A percentile compares a stretch with the other conserved stretches of the same genome.
Evolutionary conservation across 495 filamentous ascomycete genomes (phyloP).

Genomic region (Arthonia radiata): DNA sequence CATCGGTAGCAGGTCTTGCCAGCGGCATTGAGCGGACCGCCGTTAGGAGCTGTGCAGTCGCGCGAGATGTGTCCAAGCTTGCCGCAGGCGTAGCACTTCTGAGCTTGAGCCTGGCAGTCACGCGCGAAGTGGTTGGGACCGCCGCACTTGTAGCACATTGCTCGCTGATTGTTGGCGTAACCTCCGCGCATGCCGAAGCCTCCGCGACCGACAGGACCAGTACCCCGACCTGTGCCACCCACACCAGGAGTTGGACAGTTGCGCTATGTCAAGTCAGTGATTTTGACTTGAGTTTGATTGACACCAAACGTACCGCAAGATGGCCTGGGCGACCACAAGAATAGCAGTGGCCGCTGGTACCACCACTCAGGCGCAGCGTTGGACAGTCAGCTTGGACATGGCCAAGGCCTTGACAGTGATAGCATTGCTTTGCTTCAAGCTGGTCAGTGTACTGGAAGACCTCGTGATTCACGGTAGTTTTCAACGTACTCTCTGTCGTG

Average conservation of each 20-base stretch:
- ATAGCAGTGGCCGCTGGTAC: constrained; percentile 73
- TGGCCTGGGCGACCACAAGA: constrained; percentile 84
- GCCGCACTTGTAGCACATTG: constrained; percentile 98
- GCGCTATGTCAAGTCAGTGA: constrained; percentile 25
- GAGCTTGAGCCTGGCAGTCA: constrained; percentile 96
- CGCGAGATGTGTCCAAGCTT: constrained; percentile 95
- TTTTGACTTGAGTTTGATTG: constrained; percentile 1
- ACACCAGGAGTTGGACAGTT: constrained; percentile 52
- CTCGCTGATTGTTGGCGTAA: constrained; percentile 35
- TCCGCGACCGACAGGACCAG: constrained; percentile 42
- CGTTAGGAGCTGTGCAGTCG: constrained; percentile 93
- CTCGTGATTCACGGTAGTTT: constrained; percentile 1
- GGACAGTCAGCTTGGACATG: constrained; percentile 99
- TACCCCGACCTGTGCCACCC: constrained; percentile 19
- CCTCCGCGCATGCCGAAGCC: constrained; percentile 42
- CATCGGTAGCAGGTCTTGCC: constrained; percentile 99
- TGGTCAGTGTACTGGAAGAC: constrained; percentile 9
- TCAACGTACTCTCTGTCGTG: constrained; percentile 61
- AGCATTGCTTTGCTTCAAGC: constrained; percentile 76
- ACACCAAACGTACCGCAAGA: constrained; percentile 44
- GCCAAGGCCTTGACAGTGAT: constrained; percentile 94
- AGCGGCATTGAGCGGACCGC: constrained; percentile 79
- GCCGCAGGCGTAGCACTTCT: constrained; percentile 99
- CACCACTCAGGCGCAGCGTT: constrained; percentile 74
- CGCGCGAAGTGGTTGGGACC: constrained; percentile 97